Evolutionary conservation across 768 basidiomycete genomes (phyloP), one percentile per base, ranked within the genome.

Genomic region (Leccinum variicolor): DNA sequence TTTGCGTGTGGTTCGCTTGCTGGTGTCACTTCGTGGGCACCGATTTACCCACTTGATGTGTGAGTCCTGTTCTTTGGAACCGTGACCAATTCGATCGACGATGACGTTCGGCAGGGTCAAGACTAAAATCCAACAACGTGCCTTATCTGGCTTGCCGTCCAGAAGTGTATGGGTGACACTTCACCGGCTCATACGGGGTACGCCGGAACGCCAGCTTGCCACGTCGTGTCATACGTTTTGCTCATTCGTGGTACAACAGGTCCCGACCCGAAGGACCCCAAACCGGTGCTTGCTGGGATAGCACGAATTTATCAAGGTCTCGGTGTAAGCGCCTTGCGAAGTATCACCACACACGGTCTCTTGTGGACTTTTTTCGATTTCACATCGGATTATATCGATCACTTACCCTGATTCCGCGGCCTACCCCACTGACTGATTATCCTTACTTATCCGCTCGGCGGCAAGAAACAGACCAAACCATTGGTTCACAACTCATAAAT

Each of bases 41-140:
- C 92, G 29, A 95, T 98, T 58, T 98, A 98, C 79, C 94, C 94
- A 13, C 81, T 96, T 53, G 94, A 96, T 69, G 94, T 96, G 90
- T 90, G 75, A 73, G 86, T 74, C 21, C 29, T 23, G 26, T 17
- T 17, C 21, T 9, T n/a, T 25, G 26, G 23, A 41, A 41, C 9
- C 0, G 15, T 45, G 15, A 49, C 17, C 26, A 7, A 31, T 8
- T 31, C 39, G 31, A 34, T 43, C n/a, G 10, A 45, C 47, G 48
- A 60, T 56, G 54, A 41, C 57, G 62, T 48, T 61, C 31, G 60
- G 19, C 62, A 92, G 90, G 45, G 90, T 94, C 47, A 93, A 96
- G 81, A 98, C 95, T 0, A 96, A 95, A 74, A 80, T 95, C n/a
- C 95, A 98, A 71, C 91, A 95, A 73, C 85, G 95, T 53, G 86